phyloP scores from a whole-genome alignment of 768 basidiomycete genomes.

The Lactarius vividus region DNA sequence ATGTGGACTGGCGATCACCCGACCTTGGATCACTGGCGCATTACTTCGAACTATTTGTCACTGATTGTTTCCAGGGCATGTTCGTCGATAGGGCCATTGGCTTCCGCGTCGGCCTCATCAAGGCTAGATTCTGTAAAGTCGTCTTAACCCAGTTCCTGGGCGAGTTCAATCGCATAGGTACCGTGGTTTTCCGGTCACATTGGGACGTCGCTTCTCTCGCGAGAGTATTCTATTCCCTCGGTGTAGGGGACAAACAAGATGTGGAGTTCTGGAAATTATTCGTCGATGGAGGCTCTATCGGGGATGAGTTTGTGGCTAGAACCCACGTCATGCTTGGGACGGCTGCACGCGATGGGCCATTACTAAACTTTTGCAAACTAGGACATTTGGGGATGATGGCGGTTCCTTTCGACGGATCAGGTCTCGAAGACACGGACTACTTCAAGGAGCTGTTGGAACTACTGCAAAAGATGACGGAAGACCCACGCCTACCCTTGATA shows the following conservation, averaged over 20 bases:
- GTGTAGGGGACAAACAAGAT: neutral
- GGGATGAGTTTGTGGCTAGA: neutral
- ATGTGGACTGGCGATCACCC: slow-evolving; percentile 12
- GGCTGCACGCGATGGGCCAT: no score
- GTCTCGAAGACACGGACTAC: no score
- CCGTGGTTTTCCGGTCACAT: neutral
- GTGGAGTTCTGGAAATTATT: slow-evolving; percentile 2
- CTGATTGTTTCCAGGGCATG: neutral
- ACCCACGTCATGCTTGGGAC: no score
- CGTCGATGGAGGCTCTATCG: slow-evolving; percentile 4
- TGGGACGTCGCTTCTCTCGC: slow-evolving; percentile 15
- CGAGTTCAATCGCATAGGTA: neutral
- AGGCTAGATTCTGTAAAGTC: neutral
- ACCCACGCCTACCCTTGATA: no score
- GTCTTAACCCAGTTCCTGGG: neutral
- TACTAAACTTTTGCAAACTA: no score
- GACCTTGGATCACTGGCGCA: slow-evolving; percentile 2
- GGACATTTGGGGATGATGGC: no score
- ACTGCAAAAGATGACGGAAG: no score
- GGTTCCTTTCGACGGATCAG: no score
- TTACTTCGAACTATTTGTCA: slow-evolving; percentile 2
- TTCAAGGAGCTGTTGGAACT: no score
- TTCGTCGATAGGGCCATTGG: neutral
- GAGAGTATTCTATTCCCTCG: neutral
- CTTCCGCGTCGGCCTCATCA: slow-evolving; percentile 5